phyloP scores from a whole-genome alignment of 75 land plant genomes.

The Isoetes taiwanensis region DNA sequence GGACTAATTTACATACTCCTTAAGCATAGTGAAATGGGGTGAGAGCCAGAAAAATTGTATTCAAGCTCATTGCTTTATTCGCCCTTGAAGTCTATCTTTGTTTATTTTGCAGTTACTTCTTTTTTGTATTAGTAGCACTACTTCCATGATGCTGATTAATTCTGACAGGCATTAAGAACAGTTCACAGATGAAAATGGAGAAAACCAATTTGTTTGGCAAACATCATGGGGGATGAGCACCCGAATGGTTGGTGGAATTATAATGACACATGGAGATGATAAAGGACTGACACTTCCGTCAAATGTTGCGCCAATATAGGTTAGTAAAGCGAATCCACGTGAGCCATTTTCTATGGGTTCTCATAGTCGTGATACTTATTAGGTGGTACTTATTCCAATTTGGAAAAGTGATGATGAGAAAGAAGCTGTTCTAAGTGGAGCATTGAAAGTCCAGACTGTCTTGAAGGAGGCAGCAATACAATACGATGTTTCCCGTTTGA shows the following conservation, averaged over 20 bases:
- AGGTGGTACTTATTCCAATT: constrained; percentile 87
- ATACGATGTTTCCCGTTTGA: constrained; percentile 92
- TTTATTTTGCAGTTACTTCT: too few relatives aligned
- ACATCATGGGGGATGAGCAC: constrained; percentile 99
- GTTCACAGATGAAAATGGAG: constrained; percentile 78
- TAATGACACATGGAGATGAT: constrained; percentile 99
- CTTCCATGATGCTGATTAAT: too few relatives aligned
- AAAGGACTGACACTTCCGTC: constrained; percentile 83
- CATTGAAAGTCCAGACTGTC: constrained; percentile 27
- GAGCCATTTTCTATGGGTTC: not conserved
- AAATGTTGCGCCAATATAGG: constrained; percentile 83
- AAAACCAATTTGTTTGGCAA: constrained; percentile 81
- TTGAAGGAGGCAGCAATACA: constrained; percentile 46
- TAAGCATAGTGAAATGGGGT: too few relatives aligned
- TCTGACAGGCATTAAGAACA: not conserved
- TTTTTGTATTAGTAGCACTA: too few relatives aligned
- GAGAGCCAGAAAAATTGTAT: too few relatives aligned
- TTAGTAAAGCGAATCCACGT: constrained; percentile 11
- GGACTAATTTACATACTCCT: too few relatives aligned
- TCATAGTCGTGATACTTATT: not conserved
- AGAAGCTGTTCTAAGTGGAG: constrained; percentile 45
- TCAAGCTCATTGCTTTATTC: too few relatives aligned
- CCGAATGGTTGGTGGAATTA: constrained; percentile 91
- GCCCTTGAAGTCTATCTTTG: too few relatives aligned
- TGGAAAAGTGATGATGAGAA: constrained; percentile 85